phyloP scores from a whole-genome alignment of 768 basidiomycete genomes.

The Mrakia frigida region DNA sequence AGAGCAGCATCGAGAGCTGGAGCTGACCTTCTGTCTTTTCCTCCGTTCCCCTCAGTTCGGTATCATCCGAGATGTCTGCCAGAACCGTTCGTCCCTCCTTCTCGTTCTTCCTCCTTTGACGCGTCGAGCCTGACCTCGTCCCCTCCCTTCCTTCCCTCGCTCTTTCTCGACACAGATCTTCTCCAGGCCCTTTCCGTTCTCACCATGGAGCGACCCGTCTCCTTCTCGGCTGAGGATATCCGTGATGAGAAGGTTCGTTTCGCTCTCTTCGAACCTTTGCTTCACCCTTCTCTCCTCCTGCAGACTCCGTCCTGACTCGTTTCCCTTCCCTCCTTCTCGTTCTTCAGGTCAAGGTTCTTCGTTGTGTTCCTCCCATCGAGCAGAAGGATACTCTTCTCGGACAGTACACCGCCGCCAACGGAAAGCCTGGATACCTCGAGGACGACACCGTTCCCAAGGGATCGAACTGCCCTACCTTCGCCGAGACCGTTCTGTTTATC shows the following conservation, averaged over 20 bases:
- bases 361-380: slow-evolving; percentile 77
- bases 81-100: slow-evolving; percentile 66
- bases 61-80: slow-evolving; percentile 93
- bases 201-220: slow-evolving; percentile 97
- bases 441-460: slow-evolving; percentile 89
- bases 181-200: slow-evolving; percentile 90
- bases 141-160: neutral
- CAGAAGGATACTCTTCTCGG: slow-evolving; percentile 78
- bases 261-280: slow-evolving; percentile 1
- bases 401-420: slow-evolving; percentile 72
- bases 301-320: slow-evolving; percentile 7
- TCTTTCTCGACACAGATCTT: slow-evolving; percentile 58
- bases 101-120: neutral
- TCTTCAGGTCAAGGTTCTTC: slow-evolving; percentile 85
- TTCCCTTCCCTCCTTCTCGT: neutral
- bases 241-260: slow-evolving; percentile 86
- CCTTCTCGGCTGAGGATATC: slow-evolving; percentile 93
- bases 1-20: neutral
- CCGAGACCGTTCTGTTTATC: slow-evolving; percentile 83
- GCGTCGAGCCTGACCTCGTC: neutral
- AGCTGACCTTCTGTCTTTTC: neutral
- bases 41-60: slow-evolving; percentile 69
- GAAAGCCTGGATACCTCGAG: slow-evolving; percentile 97
- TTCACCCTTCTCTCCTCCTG: slow-evolving; percentile 16
- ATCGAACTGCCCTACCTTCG: slow-evolving; percentile 91